These are phyloP conservation scores for Chiua sp. DNA, from an alignment of 1,284 basidiomycete genomes.

Conservation along the genomic window DNA sequence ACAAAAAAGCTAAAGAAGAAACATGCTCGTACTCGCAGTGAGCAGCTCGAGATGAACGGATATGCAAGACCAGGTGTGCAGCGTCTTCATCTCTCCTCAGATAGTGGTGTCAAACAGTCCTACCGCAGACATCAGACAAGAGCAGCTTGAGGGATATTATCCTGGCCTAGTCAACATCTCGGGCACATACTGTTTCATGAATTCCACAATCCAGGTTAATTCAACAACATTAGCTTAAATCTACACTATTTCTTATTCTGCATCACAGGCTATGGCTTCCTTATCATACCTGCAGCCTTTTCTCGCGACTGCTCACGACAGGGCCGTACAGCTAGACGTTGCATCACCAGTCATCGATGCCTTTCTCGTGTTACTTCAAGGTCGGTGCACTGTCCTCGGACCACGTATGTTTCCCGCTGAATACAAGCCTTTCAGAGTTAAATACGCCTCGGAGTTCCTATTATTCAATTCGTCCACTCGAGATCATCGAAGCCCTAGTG, in stretches of 20 bases:
- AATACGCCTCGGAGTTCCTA: slow-evolving; percentile 69
- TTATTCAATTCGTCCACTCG: slow-evolving; percentile 69
- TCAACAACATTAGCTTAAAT: background rate
- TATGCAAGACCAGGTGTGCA: slow-evolving; percentile 34
- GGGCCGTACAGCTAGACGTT: slow-evolving; percentile 78
- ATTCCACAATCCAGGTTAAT: slow-evolving; percentile 87
- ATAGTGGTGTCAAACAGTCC: slow-evolving; percentile 3
- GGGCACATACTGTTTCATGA: slow-evolving; percentile 96
- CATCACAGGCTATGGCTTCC: slow-evolving; percentile 78
- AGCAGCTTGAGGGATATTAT: slow-evolving; percentile 59
- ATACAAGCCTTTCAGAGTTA: slow-evolving; percentile 52
- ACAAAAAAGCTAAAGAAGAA: slow-evolving; percentile 55
- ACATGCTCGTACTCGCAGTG: slow-evolving; percentile 55
- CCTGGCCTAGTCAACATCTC: slow-evolving; percentile 92
- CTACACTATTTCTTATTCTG: slow-evolving; percentile 15
- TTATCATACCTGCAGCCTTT: slow-evolving; percentile 78
- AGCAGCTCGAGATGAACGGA: slow-evolving; percentile 54
- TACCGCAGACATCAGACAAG: slow-evolving; percentile 27
- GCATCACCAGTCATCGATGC: slow-evolving; percentile 85
- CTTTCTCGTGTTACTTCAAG: slow-evolving; percentile 67
- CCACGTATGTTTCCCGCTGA: slow-evolving; percentile 13
- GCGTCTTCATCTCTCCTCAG: background rate
- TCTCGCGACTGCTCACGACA: slow-evolving; percentile 71
- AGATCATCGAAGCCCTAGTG: slow-evolving; percentile 74
- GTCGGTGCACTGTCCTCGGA: slow-evolving; percentile 44